Evolutionary conservation across 179 eudicot genomes (phyloP).

Genomic region (Gypsophila paniculata): DNA sequence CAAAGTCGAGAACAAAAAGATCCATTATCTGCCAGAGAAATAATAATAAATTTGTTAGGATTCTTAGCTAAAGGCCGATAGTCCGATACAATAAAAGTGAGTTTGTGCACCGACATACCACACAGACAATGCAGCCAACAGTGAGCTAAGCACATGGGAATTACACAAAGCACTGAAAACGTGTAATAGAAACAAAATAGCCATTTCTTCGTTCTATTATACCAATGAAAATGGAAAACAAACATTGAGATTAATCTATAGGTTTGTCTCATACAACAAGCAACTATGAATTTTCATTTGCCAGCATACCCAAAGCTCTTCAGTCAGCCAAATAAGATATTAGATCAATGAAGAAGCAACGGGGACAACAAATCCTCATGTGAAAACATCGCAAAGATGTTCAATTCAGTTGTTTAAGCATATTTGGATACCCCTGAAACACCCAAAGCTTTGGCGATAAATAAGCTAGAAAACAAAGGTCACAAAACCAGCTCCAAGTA

Average conservation of each 20-base stretch:
- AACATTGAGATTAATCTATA: background rate
- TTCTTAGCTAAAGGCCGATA: conserved; percentile 7
- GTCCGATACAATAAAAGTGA: background rate
- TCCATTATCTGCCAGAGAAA: conserved; percentile 63
- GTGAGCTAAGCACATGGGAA: background rate
- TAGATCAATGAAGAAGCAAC: background rate
- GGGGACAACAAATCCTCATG: background rate
- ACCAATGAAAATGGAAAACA: background rate
- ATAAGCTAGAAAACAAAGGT: too few species aligned
- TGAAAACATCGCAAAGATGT: background rate
- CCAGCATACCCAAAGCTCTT: background rate
- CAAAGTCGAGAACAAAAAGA: conserved; percentile 66
- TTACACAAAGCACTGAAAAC: background rate
- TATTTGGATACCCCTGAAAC: too few species aligned
- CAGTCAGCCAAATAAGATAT: background rate
- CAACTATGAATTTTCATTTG: background rate
- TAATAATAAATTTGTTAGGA: conserved; percentile 10
- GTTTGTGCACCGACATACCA: background rate
- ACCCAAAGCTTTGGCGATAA: too few species aligned
- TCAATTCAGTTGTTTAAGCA: background rate
- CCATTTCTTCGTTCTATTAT: background rate
- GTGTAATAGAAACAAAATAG: background rate
- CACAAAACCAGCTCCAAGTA: too few species aligned
- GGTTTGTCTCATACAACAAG: background rate
- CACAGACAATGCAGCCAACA: background rate